Conservation (phyloP, 2,329 filamentous ascomycete species). For the Mycosphaerella arachidis region DNA sequence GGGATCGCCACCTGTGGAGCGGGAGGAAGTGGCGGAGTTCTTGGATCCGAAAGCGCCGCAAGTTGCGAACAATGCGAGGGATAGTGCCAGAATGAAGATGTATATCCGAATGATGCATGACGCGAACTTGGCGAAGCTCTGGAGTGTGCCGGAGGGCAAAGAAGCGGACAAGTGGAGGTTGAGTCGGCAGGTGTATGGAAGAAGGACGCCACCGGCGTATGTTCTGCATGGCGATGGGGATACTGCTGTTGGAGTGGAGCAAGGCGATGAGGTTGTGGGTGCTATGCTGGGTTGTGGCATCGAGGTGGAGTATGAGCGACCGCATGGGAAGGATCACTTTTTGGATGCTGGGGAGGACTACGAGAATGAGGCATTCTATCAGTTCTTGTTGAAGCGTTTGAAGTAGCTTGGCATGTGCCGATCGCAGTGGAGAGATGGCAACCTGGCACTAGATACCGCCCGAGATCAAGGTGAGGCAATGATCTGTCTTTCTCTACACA, state of each 20-base stretch:
- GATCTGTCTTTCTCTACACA: conserved; percentile 1
- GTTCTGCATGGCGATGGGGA: conserved; percentile 29
- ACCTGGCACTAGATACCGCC: too few relatives aligned
- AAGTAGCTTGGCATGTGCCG: conserved; percentile 3
- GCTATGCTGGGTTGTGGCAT: conserved; percentile 26
- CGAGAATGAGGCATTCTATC: conserved; percentile 26
- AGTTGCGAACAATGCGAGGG: conserved; percentile 21
- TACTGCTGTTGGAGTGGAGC: conserved; percentile 28
- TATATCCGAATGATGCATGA: conserved; percentile 29
- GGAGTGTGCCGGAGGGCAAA: conserved; percentile 18
- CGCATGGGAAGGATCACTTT: conserved; percentile 26
- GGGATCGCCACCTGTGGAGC: conserved; percentile 13
- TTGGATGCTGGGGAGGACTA: conserved; percentile 25
- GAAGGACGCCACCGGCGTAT: conserved; percentile 25
- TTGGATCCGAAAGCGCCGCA: conserved; percentile 22
- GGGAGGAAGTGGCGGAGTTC: conserved; percentile 18
- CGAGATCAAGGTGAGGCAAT: too few relatives aligned
- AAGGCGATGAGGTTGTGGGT: conserved; percentile 30
- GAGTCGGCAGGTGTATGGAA: conserved; percentile 23
- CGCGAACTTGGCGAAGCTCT: conserved; percentile 26
- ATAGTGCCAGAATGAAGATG: conserved; percentile 19
- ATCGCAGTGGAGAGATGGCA: not conserved
- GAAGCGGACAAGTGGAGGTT: conserved; percentile 25
- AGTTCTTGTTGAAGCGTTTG: conserved; percentile 27
- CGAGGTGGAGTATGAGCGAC: conserved; percentile 26